Evolutionary conservation across 2,329 filamentous ascomycete genomes (phyloP).

Genomic region (Monilinia aucupariae): DNA sequence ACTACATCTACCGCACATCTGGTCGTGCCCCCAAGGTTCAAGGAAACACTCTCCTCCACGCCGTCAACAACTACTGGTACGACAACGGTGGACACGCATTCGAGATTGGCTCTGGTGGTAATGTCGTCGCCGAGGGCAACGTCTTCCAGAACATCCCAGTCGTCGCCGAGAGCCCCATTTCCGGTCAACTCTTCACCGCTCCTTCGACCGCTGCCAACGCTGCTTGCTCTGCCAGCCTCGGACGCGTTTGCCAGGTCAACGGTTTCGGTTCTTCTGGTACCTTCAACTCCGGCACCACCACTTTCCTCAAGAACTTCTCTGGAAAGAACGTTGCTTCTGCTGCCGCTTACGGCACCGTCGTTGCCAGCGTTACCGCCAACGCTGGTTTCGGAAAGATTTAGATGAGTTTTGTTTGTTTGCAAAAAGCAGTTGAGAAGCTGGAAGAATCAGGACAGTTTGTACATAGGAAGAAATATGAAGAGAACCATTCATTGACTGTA

Average conservation of each 20-base stretch:
- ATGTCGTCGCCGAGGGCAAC: slow-evolving; percentile 43
- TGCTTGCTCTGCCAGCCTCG: slow-evolving; percentile 23
- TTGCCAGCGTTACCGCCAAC: neutral
- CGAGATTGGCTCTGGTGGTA: slow-evolving; percentile 35
- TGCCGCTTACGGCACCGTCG: slow-evolving; percentile 17
- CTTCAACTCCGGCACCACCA: slow-evolving; percentile 29
- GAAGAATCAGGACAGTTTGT: too few relatives aligned
- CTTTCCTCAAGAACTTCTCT: slow-evolving; percentile 33
- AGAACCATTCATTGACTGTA: neutral
- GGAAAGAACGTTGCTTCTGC: slow-evolving; percentile 34
- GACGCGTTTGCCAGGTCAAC: slow-evolving; percentile 25
- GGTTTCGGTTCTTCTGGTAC: slow-evolving; percentile 32
- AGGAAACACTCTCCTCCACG: slow-evolving; percentile 38
- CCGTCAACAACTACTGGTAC: slow-evolving; percentile 42
- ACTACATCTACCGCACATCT: slow-evolving; percentile 43
- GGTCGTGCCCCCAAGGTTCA: slow-evolving; percentile 43
- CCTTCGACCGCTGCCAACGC: slow-evolving; percentile 23
- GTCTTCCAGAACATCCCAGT: slow-evolving; percentile 39
- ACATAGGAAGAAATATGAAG: neutral
- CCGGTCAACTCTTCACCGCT: slow-evolving; percentile 21
- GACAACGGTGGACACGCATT: slow-evolving; percentile 43
- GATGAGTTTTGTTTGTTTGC: neutral
- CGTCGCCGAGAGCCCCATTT: slow-evolving; percentile 22
- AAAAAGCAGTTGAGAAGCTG: too few relatives aligned
- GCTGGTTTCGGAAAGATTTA: slow-evolving; percentile 7